Conservation (phyloP, 2,329 filamentous ascomycete genomes). For the Aspergillus sp. region DNA sequence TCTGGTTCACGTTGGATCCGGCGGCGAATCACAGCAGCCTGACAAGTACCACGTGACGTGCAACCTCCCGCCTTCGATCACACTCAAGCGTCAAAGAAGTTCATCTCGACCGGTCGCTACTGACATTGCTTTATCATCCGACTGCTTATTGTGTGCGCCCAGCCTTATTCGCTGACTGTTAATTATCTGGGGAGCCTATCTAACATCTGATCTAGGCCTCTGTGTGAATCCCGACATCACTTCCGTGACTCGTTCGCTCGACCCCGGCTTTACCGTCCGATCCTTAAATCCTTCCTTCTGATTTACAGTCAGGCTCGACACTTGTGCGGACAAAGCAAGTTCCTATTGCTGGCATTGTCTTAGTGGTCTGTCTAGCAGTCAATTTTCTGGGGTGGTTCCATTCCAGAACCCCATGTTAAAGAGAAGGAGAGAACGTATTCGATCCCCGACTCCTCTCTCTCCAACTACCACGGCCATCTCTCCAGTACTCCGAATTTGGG, state of each 20-base stretch:
- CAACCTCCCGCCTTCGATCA: conserved; percentile 41
- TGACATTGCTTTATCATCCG: conserved; percentile 20
- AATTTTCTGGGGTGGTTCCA: conserved; percentile 32
- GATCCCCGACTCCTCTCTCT: conserved; percentile 36
- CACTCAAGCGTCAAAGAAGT: conserved; percentile 32
- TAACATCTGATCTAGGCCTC: conserved; percentile 17
- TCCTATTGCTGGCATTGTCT: conserved; percentile 16
- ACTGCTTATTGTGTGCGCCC: conserved; percentile 10
- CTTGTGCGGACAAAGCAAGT: conserved; percentile 12
- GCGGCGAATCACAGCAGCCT: conserved; percentile 27
- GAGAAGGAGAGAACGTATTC: conserved; percentile 48
- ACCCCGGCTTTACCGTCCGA: conserved; percentile 23
- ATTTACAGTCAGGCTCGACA: conserved; percentile 2
- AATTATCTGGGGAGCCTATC: conserved; percentile 10
- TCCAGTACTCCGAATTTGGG: conserved; percentile 22
- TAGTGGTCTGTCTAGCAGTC: conserved; percentile 18
- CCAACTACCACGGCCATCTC: conserved; percentile 20
- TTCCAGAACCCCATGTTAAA: conserved; percentile 48
- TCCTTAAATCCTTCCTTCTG: conserved; percentile 16
- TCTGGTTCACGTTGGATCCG: not conserved
- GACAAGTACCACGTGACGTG: conserved; percentile 30
- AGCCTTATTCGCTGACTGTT: conserved; percentile 8
- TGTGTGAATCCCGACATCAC: conserved; percentile 15
- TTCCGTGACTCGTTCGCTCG: conserved; percentile 28
- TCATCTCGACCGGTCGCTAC: conserved; percentile 27